Evolutionary conservation across 1,284 basidiomycete genomes (phyloP), one percentile per base, ranked within the genome.

Genomic region (Lignosus rhinocerotis): DNA sequence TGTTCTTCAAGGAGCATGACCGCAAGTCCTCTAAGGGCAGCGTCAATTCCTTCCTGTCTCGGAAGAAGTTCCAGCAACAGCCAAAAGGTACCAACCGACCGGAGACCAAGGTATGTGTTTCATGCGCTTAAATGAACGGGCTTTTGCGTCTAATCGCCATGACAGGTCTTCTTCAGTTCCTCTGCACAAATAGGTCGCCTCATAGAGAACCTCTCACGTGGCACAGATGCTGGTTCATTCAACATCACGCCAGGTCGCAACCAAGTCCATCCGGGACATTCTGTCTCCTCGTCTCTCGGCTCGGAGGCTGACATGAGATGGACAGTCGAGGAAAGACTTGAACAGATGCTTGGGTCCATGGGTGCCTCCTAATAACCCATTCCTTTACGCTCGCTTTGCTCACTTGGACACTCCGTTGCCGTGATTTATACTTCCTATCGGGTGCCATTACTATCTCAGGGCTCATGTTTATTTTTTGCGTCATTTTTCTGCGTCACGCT

Each of bases 201-300:
- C 56, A 90, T 93, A 59, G 90, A 93, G 68, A 85, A 78, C 67
- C 81, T 93, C 66, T 91, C 90, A 51, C 85, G 85, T 71, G 87
- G 85, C 39, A 83, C 84, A 76, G 90, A 93, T 64, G 80, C 89
- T 49, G 91, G 90, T 45, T 87, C 90, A 31, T 92, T 92, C 76
- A 92, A 92, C 68, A 84, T 92, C 68, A 67, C 75, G 33, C 76
- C 80, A 1, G 67, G 50, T 38, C 66, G 56, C 36, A 50, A 70
- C 57, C 65, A 72, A 66, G 58, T 69, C 67, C 61, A 70, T 72
- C 63, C 57, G 42, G 80, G 78, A 47, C 85, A 84, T 68, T 85
- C 84, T 39, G 71, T 78, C 17, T 76, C 82, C 47, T 84, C 83
- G 38, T 90, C 88, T 33, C 66, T 88, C 55, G 79, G 76, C 56